Base-by-base conservation (phyloP, 1,139 yeast genomes). In the Kodamaea anthophila region DNA sequence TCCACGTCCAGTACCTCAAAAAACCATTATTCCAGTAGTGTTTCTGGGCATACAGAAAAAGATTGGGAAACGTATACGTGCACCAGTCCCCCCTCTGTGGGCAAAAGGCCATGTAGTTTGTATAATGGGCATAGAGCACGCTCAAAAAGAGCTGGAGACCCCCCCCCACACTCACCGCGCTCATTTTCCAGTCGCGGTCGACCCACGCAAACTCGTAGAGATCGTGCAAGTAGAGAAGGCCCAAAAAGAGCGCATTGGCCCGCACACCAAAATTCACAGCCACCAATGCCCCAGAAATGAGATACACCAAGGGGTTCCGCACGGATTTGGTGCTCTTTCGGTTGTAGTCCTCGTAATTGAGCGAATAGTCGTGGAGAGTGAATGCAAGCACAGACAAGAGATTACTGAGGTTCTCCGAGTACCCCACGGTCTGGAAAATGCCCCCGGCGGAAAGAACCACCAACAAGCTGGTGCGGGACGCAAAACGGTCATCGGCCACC, bases 21-120 rank as follows among this genome's bases (percentile, higher is more conserved):
- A 88, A 75, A 1, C 98, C 98, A 27, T 66, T 70, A 42, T 76
- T 71, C 98, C 98, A 91, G 53, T 91, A 88, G 40, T 77, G 67
- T 3, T 58, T 38, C 53, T 91, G 98, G 5, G 94, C 84, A 51
- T 67, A 85, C n/a, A 72, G 55, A 46, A 80, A 79, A 21, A 91
- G 62, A 19, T 83, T 70, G 3, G 87, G 86, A 0, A 80, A 27
- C 9, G 39, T 48, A 13, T 52, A 40, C 10, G 50, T 41, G 51
- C 98, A 91, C 97, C 97, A 91, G 38, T 68, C 81, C 2, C 80
- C 78, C 40, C 84, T 56, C n/a, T 60, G 67, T 9, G 44, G 46
- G 49, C 98, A 91, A 44, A 74, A 82, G 14, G 47, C 44, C 3
- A 29, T 20, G 47, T 76, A 85, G 2, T 87, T 83, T 5, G 60